Conservation (phyloP, 768 basidiomycete species). For the Phlebiopsis flavidoalba region DNA sequence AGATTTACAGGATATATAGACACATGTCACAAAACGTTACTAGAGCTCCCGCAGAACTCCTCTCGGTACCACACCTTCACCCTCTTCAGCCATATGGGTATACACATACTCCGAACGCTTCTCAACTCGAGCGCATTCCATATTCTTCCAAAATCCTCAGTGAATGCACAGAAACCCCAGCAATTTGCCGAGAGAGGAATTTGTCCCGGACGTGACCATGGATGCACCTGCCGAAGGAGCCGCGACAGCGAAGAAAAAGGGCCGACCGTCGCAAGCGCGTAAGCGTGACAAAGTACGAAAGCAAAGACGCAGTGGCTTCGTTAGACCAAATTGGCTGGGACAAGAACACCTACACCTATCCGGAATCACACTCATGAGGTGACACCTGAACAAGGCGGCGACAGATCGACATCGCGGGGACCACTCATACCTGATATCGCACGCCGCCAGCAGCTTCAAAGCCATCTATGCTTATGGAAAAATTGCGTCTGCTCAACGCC, state of each 20-base stretch:
- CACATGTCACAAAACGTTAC: slow-evolving; percentile 48
- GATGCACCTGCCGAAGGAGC: slow-evolving; percentile 16
- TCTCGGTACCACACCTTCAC: slow-evolving; percentile 35
- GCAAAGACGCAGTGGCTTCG: slow-evolving; percentile 41
- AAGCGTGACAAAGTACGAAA: slow-evolving; percentile 52
- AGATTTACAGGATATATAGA: slow-evolving; percentile 41
- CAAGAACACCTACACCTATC: slow-evolving; percentile 25
- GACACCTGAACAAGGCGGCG: background rate
- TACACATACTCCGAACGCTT: slow-evolving; percentile 46
- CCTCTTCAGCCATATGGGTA: slow-evolving; percentile 47
- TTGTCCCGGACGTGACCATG: slow-evolving; percentile 32
- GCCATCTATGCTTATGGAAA: slow-evolving; percentile 39
- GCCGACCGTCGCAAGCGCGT: slow-evolving; percentile 61
- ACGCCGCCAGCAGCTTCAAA: slow-evolving; percentile 28
- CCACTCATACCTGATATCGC: slow-evolving; percentile 30
- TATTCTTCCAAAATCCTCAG: slow-evolving; percentile 49
- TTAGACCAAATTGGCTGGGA: slow-evolving; percentile 50
- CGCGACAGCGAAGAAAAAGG: slow-evolving; percentile 36
- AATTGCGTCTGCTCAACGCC: slow-evolving; percentile 34
- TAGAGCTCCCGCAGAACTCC: slow-evolving; percentile 40
- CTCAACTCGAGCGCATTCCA: slow-evolving; percentile 48
- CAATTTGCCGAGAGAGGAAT: slow-evolving; percentile 66
- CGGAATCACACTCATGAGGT: slow-evolving; percentile 4
- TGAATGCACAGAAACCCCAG: slow-evolving; percentile 54
- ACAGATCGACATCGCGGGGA: slow-evolving; percentile 11